Base-by-base conservation (phyloP, 192 early-diverging fungal species). In the Rhizophlyctis rosea region DNA sequence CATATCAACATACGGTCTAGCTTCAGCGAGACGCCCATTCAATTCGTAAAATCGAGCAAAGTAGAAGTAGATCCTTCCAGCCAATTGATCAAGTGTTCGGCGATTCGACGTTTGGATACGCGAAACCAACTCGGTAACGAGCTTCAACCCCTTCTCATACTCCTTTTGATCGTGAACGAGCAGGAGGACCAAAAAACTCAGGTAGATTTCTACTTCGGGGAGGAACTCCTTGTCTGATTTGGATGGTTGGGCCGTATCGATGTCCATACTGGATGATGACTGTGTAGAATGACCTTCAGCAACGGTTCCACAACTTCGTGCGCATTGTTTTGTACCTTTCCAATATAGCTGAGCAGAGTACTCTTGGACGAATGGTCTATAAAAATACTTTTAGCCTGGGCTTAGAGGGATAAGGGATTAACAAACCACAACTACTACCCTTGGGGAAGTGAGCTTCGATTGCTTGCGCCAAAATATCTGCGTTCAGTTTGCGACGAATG, bases 61-160 rank as follows among this genome's bases (percentile, higher is more conserved):
- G 75, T 94, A 99, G 70, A 95, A 99, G 79, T 91, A 95, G 24
- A 96, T 73, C 53, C 90, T 87, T 48, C 94, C 94, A 0, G 88
- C 83, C 44, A 99, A 69, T 39, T 89, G 89, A 71, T 99, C 97
- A 66, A 98, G 54, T 0, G 92, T 94, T 66, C 95, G 84, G 58
- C 94, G 84, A 76, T 96, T 98, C 35, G 87, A 69, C 7, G 72
- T 67, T 56, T 85, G 76, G 33, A 91, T 74, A 39, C 71, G 73
- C 9, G 80, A 77, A 31, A 92, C 84, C 0, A 91, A 81, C 23
- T 76, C 76, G 16, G 79, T 81, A 1, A 90, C 79, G 39, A 95
- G 69, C 50, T 77, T 69, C 34, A 83, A 76, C 28, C 92, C 91
- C 89, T 86, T 76, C 47, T 88, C 83, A 35, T 79, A 67, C 50